phyloP scores from a whole-genome alignment of 1,139 yeast species.

The Debaryomycetaceae sp. region DNA sequence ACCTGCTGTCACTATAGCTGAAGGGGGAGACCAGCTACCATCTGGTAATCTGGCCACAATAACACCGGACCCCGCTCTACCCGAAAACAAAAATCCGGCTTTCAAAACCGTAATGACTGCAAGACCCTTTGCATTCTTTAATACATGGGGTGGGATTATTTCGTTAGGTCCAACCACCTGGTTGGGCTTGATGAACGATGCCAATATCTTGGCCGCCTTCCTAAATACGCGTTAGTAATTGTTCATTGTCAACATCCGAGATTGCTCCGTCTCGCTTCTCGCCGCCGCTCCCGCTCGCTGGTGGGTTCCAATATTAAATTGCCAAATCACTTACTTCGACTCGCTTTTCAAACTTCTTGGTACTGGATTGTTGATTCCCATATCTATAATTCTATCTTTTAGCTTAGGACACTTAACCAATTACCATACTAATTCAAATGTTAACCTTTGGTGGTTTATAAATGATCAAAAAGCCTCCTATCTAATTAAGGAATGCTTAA shows the following conservation, averaged over 20 bases:
- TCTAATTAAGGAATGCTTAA: background rate
- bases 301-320: background rate
- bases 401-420: background rate
- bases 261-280: background rate
- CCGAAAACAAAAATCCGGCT: slow-evolving; percentile 94
- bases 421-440: background rate
- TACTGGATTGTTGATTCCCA: slow-evolving; percentile 85
- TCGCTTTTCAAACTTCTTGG: slow-evolving; percentile 89
- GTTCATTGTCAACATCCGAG: background rate
- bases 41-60: slow-evolving; percentile 92
- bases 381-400: slow-evolving; percentile 7
- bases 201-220: slow-evolving; percentile 91
- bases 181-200: slow-evolving; percentile 93
- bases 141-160: slow-evolving; percentile 84
- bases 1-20: slow-evolving; percentile 94
- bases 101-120: slow-evolving; percentile 89
- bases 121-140: slow-evolving; percentile 88
- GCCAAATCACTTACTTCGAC: slow-evolving; percentile 59
- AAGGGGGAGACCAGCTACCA: slow-evolving; percentile 98
- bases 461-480: background rate
- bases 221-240: slow-evolving; percentile 27
- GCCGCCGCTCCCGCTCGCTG: background rate
- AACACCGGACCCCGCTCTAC: slow-evolving; percentile 96
- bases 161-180: slow-evolving; percentile 87
- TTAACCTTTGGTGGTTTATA: background rate